phyloP scores from a whole-genome alignment of 177 flowering plant species.

The Telopea speciosissima region DNA sequence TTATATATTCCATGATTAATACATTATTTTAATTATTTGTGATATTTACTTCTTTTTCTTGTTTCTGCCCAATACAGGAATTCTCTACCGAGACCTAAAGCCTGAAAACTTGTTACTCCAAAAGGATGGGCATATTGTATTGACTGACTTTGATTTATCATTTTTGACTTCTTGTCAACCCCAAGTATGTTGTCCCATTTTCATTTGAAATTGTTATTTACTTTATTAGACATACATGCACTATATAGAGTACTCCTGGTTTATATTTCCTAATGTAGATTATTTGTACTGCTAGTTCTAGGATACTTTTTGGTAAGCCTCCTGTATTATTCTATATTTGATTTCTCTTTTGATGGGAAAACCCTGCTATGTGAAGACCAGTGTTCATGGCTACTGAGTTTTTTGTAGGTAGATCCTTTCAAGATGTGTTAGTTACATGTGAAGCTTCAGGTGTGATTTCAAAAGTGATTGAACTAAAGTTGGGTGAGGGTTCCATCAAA shows the following conservation, averaged over 20 bases:
- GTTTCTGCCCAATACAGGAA: conserved; percentile 48
- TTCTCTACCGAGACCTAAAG: conserved; percentile 90
- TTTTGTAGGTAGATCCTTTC: too few species aligned
- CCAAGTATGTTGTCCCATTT: conserved; percentile 41
- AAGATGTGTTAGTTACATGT: too few species aligned
- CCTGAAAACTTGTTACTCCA: conserved; percentile 92
- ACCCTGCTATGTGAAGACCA: neutral
- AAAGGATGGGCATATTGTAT: conserved; percentile 80
- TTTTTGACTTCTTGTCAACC: conserved; percentile 77
- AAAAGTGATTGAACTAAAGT: too few species aligned
- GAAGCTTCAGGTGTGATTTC: too few species aligned
- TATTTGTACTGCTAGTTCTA: neutral
- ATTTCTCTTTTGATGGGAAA: neutral
- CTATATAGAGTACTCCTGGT: neutral
- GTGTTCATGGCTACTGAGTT: too few species aligned
- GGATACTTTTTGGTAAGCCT: neutral
- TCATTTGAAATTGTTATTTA: neutral
- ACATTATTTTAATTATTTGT: neutral
- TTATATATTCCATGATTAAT: neutral
- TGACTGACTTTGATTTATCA: conserved; percentile 92
- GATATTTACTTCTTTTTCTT: neutral
- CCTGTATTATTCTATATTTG: neutral
- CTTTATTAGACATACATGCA: neutral
- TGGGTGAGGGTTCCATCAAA: too few species aligned
- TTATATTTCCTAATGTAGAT: too few species aligned